Conservation (phyloP, 352 stramenopile species). For the Globisporangium echinulatum region DNA sequence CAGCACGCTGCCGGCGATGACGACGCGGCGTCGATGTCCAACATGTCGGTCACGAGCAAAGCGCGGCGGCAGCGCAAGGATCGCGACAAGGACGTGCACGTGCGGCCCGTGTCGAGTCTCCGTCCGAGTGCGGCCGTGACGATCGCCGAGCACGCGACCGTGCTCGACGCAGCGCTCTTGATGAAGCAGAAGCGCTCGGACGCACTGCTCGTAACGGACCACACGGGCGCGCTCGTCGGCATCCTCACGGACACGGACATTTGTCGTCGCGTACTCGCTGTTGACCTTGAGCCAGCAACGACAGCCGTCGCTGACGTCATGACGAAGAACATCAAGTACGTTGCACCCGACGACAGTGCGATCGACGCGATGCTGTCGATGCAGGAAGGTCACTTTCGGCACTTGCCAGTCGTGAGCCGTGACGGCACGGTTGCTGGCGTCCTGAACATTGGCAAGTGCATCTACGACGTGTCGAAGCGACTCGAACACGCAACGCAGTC, state of each 20-base stretch:
- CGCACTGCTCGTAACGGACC: slow-evolving; percentile 89
- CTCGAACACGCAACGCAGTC: slow-evolving; percentile 89
- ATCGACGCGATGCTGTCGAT: slow-evolving; percentile 97
- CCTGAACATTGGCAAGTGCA: slow-evolving; percentile 97
- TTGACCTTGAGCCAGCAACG: slow-evolving; percentile 65
- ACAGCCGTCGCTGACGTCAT: slow-evolving; percentile 88
- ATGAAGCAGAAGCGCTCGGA: slow-evolving; percentile 92
- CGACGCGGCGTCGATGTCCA: slow-evolving; percentile 39
- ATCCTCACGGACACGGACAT: slow-evolving; percentile 98
- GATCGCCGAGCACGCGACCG: slow-evolving; percentile 62
- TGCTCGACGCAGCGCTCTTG: slow-evolving; percentile 85
- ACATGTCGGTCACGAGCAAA: slow-evolving; percentile 45
- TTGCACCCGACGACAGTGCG: slow-evolving; percentile 89
- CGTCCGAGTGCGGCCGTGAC: slow-evolving; percentile 73
- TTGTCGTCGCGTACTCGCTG: slow-evolving; percentile 87
- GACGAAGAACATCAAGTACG: slow-evolving; percentile 95
- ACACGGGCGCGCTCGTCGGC: slow-evolving; percentile 80
- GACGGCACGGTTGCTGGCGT: slow-evolving; percentile 90
- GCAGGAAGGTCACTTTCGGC: slow-evolving; percentile 96
- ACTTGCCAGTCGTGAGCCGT: slow-evolving; percentile 91
- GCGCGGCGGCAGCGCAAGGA: slow-evolving; percentile 66
- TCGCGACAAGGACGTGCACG: slow-evolving; percentile 66
- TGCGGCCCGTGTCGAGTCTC: slow-evolving; percentile 78
- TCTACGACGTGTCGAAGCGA: slow-evolving; percentile 97
- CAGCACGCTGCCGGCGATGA: slow-evolving; percentile 21